Conservation (phyloP, 257 asterid genomes). For the Nicotiana obtusifolia region DNA sequence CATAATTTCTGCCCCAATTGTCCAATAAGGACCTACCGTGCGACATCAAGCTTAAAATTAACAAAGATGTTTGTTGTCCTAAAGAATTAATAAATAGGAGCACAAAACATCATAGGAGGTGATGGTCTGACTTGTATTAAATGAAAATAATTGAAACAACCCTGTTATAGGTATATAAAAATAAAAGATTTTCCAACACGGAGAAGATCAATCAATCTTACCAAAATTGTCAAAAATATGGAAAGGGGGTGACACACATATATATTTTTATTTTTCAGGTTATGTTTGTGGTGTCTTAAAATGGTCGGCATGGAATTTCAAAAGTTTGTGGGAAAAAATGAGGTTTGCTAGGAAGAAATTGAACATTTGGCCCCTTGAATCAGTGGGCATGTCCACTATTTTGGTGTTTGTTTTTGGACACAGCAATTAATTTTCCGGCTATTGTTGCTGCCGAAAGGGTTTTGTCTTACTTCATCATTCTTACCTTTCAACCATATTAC, state of each 20-base stretch:
- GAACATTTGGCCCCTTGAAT: conserved; percentile 25
- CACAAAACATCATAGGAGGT: not conserved
- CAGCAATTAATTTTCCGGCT: conserved; percentile 1
- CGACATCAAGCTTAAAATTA: not conserved
- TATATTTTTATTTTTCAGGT: not conserved
- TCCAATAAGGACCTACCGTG: conserved; percentile 5
- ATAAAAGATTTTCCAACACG: not conserved
- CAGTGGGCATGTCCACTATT: conserved; percentile 21
- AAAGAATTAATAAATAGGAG: not conserved
- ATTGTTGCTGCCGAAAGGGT: conserved; percentile 13
- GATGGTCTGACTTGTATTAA: not conserved
- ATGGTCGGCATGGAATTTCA: conserved; percentile 30
- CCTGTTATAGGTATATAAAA: not conserved
- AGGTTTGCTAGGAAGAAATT: conserved; percentile 20
- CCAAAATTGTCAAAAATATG: not conserved
- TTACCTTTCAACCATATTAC: not conserved
- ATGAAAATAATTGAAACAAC: not conserved
- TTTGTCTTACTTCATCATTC: not conserved
- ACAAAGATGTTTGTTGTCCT: not conserved
- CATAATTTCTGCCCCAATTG: conserved; percentile 1
- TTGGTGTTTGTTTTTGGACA: not conserved
- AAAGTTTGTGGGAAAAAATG: conserved; percentile 8
- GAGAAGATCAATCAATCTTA: not conserved
- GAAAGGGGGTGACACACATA: not conserved
- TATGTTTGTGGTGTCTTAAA: conserved; percentile 10